These are phyloP conservation scores for Pythium utonaiense DNA, from an alignment of 352 stramenopile species.

Conservation along the genomic window DNA sequence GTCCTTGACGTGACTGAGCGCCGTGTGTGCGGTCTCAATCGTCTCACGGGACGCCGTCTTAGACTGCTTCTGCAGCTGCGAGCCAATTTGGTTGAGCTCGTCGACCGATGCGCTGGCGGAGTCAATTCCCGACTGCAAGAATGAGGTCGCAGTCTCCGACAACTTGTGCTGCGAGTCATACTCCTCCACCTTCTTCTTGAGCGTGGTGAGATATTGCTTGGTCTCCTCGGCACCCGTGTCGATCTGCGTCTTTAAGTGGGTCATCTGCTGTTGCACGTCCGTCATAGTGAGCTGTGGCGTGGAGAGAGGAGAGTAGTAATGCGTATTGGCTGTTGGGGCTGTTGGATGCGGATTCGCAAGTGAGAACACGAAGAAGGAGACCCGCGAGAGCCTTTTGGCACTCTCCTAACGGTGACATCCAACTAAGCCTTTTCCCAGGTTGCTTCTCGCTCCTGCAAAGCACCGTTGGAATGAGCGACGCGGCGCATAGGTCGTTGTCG, in stretches of 20 bases:
- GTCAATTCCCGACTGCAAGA: constrained; percentile 40
- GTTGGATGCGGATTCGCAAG: constrained; percentile 18
- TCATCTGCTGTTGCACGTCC: constrained; percentile 37
- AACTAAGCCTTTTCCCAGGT: too few species aligned
- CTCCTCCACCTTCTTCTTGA: constrained; percentile 54
- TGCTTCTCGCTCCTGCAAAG: too few species aligned
- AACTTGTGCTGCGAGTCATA: constrained; percentile 49
- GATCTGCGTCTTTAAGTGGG: constrained; percentile 50
- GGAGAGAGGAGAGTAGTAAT: too few species aligned
- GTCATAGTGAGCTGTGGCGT: constrained; percentile 40
- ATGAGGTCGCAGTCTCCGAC: constrained; percentile 40
- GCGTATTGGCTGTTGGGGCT: not conserved
- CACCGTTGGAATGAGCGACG: constrained; percentile 10
- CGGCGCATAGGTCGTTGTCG: constrained; percentile 5
- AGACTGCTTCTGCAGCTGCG: constrained; percentile 34
- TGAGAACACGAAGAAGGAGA: too few species aligned
- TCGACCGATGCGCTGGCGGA: constrained; percentile 31
- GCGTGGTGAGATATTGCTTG: constrained; percentile 51
- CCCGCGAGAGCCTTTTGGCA: too few species aligned
- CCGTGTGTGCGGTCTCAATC: constrained; percentile 41
- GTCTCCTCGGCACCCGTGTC: constrained; percentile 47
- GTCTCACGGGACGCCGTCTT: constrained; percentile 38
- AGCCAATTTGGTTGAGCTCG: constrained; percentile 31
- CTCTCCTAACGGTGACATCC: not conserved
- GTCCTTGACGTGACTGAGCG: constrained; percentile 34